Evolutionary conservation across 208 protist species (phyloP), one percentile per base, ranked within the genome.

Genomic region (Trypanosoma scelopori): DNA sequence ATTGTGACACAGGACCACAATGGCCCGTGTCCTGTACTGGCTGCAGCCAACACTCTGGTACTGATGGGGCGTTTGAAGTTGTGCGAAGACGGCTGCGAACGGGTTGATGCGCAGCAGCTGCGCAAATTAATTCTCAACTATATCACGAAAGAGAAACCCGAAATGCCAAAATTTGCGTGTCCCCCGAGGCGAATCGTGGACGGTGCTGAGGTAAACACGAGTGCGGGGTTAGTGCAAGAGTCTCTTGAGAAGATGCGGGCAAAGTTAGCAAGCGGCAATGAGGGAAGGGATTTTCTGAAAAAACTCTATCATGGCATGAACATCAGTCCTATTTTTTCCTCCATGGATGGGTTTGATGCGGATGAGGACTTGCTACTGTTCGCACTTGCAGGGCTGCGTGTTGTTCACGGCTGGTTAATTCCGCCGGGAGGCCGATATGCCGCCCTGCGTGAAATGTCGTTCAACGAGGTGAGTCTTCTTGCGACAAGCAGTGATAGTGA

Each of bases 331-430:
- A 81, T 82, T 43, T 86, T 86, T 58, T 71, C 60, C 28, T 42
- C 18, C 30, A 37, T 66, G 18, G 76, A 83, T 47, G 72, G 30
- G 25, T 86, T 86, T 74, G 69, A 55, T n/a, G 62, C 56, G 20
- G 81, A 86, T 37, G 57, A 60, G 30, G 65, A 77, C 35, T 60
- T 76, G 13, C 27, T 78, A 1, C 41, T 86, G 13, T 86, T 86
- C 59, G 57, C 81, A 6, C 53, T 78, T 20, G 57, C 55, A 43
- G 81, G 76, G 12, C 13, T 83, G n/a, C 72, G 73, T 43, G 55
- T 86, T 45, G 47, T 86, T 52, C 73, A 86, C 53, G 76, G 72
- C 11, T 86, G 81, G 77, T 32, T 81, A 1, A 81, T 83, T 55
- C 48, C 43, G 41, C n/a, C 23, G 1, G 63, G 58, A 13, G 58